Percentiles rank a stretch among this genome's conserved stretches.
These are phyloP conservation scores for Nakazawaea siamensis DNA, from an alignment of 805 yeast species.

Conservation along the genomic window DNA sequence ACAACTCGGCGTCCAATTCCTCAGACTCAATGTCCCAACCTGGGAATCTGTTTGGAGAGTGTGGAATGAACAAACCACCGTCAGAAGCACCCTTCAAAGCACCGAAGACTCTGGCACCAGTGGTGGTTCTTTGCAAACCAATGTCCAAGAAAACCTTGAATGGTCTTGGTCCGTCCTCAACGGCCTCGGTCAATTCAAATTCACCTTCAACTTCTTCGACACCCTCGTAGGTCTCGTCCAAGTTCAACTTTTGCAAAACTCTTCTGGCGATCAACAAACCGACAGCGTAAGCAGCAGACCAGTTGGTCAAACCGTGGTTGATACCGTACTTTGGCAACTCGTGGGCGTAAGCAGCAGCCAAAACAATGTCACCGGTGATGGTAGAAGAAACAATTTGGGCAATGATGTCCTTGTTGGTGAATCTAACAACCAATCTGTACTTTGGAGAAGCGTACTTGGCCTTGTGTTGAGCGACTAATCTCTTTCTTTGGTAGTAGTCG, in stretches of 20 bases:
- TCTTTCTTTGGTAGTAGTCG: conserved; percentile 99
- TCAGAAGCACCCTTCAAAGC: conserved; percentile 99
- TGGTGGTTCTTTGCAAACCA: conserved; percentile 99
- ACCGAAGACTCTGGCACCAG: conserved; percentile 99
- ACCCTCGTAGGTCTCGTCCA: conserved; percentile 97
- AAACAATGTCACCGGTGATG: conserved; percentile 93
- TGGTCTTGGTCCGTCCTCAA: conserved; percentile 99
- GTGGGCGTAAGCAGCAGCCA: conserved; percentile 97
- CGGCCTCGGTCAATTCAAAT: conserved; percentile 96
- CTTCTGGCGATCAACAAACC: conserved; percentile 99
- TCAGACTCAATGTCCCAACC: conserved; percentile 99
- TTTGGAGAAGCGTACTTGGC: conserved; percentile 99
- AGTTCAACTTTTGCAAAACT: conserved; percentile 93
- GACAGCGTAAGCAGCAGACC: conserved; percentile 99
- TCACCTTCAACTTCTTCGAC: conserved; percentile 99
- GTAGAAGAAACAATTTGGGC: conserved; percentile 96
- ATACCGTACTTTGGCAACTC: conserved; percentile 98
- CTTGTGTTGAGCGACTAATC: conserved; percentile 99
- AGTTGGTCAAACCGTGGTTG: conserved; percentile 97
- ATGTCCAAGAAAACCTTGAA: conserved; percentile 99
- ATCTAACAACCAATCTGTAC: conserved; percentile 98
- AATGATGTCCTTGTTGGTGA: conserved; percentile 99
- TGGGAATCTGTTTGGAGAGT: conserved; percentile 99
- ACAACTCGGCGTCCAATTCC: conserved; percentile 94
- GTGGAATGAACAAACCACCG: conserved; percentile 99